phyloP scores from a whole-genome alignment of 1,139 yeast species.

The Pichia sorboxylosa region DNA sequence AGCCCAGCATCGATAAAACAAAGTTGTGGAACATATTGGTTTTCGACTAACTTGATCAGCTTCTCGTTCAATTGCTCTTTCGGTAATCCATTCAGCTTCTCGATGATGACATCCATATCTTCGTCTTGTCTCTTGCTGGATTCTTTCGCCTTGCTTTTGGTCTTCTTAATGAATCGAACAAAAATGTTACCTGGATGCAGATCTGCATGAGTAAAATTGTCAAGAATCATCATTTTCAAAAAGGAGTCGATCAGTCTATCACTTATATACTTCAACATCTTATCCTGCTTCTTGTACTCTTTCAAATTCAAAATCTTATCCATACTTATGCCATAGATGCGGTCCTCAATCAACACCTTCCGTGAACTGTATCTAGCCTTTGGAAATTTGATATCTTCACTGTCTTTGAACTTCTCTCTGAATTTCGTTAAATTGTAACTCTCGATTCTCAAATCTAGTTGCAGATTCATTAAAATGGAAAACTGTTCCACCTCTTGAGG shows the following conservation, averaged over 20 bases:
- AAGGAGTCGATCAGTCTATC: constrained; percentile 86
- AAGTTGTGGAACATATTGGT: constrained; percentile 73
- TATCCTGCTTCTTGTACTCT: constrained; percentile 33
- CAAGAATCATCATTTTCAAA: constrained; percentile 80
- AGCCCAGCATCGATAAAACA: constrained; percentile 90
- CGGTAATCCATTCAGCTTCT: constrained; percentile 31
- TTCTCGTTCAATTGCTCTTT: constrained; percentile 37
- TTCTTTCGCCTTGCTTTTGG: constrained; percentile 4
- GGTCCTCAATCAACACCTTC: constrained; percentile 76
- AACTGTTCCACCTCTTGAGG: constrained; percentile 93
- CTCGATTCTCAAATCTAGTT: constrained; percentile 81
- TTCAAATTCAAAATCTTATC: constrained; percentile 42
- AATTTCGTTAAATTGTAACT: constrained; percentile 69
- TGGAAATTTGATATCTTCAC: constrained; percentile 69
- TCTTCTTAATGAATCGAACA: constrained; percentile 39
- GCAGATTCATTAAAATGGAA: constrained; percentile 73
- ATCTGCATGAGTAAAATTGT: constrained; percentile 92
- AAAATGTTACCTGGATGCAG: constrained; percentile 93
- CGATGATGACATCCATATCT: constrained; percentile 34
- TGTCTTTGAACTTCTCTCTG: constrained; percentile 44
- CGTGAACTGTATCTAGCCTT: constrained; percentile 63
- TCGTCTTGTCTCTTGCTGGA: constrained; percentile 9
- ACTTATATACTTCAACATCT: constrained; percentile 64
- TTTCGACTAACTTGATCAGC: constrained; percentile 38
- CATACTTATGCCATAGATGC: constrained; percentile 74